A percentile compares a stretch with the other conserved stretches of the same genome.
Conservation (phyloP, 176 grass and related monocot species). For the Phoenix dactylifera region DNA sequence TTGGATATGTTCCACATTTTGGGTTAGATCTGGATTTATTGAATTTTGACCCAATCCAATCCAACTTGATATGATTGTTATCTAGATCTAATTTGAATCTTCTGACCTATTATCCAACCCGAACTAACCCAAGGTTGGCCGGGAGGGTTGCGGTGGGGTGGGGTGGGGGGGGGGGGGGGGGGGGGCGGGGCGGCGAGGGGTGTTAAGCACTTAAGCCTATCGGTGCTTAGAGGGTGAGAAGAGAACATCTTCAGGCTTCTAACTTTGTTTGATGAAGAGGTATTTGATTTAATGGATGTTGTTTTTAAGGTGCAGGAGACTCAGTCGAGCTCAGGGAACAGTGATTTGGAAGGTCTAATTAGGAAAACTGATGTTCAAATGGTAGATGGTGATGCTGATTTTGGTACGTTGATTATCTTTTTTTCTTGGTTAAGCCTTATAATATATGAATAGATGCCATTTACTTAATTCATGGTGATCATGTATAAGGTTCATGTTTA, state of each 20-base stretch:
- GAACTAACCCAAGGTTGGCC: too few species aligned
- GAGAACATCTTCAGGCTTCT: constrained; percentile 41
- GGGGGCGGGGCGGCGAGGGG: too few species aligned
- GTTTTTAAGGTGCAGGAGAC: constrained; percentile 51
- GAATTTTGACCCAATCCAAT: too few species aligned
- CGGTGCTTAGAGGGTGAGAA: constrained; percentile 38
- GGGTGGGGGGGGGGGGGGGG: too few species aligned
- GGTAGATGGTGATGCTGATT: constrained; percentile 11
- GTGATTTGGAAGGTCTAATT: constrained; percentile 8
- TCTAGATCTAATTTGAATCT: too few species aligned
- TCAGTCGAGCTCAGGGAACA: background rate
- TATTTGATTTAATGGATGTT: constrained; percentile 57
- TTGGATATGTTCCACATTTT: too few species aligned
- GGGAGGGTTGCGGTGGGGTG: too few species aligned
- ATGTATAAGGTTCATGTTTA: too few species aligned
- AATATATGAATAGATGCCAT: background rate
- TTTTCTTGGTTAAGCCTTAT: background rate
- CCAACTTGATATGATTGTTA: too few species aligned
- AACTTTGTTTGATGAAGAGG: constrained; percentile 37
- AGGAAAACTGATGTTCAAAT: constrained; percentile 5
- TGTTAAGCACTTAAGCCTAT: constrained; percentile 6
- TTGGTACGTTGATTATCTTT: background rate
- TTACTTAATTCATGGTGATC: too few species aligned
- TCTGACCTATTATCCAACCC: too few species aligned
- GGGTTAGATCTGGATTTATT: too few species aligned